Evolutionary conservation across 768 basidiomycete genomes (phyloP).

Genomic region (Rhizopogon vulgaris): DNA sequence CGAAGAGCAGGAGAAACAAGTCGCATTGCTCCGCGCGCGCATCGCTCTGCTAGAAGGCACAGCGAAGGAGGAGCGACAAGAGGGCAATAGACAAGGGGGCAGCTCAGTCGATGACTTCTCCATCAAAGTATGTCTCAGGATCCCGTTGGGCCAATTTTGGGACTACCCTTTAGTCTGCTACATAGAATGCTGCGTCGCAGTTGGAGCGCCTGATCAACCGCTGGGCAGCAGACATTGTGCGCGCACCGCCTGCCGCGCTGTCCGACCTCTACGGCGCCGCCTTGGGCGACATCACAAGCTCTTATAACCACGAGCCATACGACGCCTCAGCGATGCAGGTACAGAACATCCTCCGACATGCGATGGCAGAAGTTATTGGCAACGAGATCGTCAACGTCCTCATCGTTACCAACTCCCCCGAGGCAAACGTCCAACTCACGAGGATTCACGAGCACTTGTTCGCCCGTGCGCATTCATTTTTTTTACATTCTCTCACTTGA

Average conservation of each 20-base stretch:
- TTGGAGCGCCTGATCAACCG: constrained; percentile 81
- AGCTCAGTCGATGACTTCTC: constrained; percentile 83
- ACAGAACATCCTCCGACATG: constrained; percentile 76
- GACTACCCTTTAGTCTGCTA: neutral
- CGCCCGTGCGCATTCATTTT: constrained; percentile 44
- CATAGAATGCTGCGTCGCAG: constrained; percentile 72
- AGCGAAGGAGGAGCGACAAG: constrained; percentile 32
- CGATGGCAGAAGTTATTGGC: constrained; percentile 65
- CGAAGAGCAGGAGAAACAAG: constrained; percentile 79
- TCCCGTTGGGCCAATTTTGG: neutral
- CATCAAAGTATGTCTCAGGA: constrained; percentile 54
- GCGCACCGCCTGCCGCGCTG: constrained; percentile 47
- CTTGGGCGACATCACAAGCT: constrained; percentile 50
- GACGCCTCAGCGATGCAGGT: constrained; percentile 61
- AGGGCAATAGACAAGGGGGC: constrained; percentile 35
- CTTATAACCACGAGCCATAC: constrained; percentile 37
- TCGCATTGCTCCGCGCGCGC: constrained; percentile 63
- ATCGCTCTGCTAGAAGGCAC: constrained; percentile 70
- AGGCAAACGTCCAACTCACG: constrained; percentile 79
- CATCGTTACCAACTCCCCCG: constrained; percentile 78
- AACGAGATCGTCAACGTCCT: constrained; percentile 81
- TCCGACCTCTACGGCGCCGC: constrained; percentile 52
- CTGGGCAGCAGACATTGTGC: constrained; percentile 77
- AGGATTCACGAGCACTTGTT: constrained; percentile 88
- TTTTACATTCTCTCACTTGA: neutral